phyloP scores from a whole-genome alignment of 148 eudicot genomes.

The Fallopia convolvulus region DNA sequence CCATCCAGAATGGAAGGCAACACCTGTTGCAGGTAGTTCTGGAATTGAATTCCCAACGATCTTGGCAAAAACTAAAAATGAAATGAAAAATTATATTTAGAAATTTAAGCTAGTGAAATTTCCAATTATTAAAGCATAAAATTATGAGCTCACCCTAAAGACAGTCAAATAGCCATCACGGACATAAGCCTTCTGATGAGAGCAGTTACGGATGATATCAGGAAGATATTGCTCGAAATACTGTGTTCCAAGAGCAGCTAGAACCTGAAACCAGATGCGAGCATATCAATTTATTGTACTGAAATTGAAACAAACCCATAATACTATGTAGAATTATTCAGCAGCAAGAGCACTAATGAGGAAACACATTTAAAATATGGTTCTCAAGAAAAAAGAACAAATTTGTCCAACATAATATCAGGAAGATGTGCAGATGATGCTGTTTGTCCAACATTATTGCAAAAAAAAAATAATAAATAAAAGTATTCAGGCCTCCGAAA shows the following conservation, averaged over 20 bases:
- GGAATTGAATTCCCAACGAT: constrained; percentile 89
- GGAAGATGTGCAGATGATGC: not conserved
- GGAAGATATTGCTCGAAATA: constrained; percentile 88
- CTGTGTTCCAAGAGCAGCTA: constrained; percentile 85
- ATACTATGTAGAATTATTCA: not conserved
- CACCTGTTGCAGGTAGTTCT: constrained; percentile 88
- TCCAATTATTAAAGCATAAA: not conserved
- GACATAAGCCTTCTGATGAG: constrained; percentile 91
- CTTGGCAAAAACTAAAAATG: constrained; percentile 71
- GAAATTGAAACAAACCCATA: not conserved
- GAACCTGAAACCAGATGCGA: constrained; percentile 39
- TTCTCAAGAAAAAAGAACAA: not conserved
- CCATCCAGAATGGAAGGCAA: constrained; percentile 96
- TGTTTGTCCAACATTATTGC: not conserved
- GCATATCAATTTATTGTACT: not conserved
- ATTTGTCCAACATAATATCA: not conserved
- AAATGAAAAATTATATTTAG: constrained; percentile 15
- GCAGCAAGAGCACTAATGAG: not conserved
- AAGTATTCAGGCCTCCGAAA: not conserved
- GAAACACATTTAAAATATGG: not conserved
- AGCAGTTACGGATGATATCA: constrained; percentile 75
- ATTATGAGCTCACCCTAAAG: constrained; percentile 54
- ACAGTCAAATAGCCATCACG: constrained; percentile 92
- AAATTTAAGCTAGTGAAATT: not conserved
- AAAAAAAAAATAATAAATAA: not conserved